Percentiles rank a stretch among this genome's conserved stretches.
Evolutionary conservation across 2,329 filamentous ascomycete species (phyloP).

Genomic region (Aspergillus ochraceus): DNA sequence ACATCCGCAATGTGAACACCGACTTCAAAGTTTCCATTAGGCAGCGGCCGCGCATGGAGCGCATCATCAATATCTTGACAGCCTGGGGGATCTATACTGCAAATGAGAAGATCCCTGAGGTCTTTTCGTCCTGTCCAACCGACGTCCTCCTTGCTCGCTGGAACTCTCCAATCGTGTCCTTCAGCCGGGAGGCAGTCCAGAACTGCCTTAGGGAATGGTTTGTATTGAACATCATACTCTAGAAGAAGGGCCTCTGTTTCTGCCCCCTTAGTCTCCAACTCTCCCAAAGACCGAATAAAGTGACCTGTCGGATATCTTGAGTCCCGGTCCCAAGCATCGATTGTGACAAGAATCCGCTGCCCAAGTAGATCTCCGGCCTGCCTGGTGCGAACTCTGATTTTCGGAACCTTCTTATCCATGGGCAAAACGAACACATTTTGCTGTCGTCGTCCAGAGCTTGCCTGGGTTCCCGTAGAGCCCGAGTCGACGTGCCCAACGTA

Average conservation of each 20-base stretch:
- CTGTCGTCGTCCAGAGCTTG: slow-evolving; percentile 76
- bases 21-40: slow-evolving; percentile 93
- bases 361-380: slow-evolving; percentile 87
- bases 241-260: slow-evolving; percentile 93
- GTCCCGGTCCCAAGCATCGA: slow-evolving; percentile 93
- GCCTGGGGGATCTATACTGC: slow-evolving; percentile 93
- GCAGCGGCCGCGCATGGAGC: slow-evolving; percentile 77
- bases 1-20: slow-evolving; percentile 99
- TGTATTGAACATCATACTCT: slow-evolving; percentile 96
- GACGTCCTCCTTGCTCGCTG: slow-evolving; percentile 72
- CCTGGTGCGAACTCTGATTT: slow-evolving; percentile 87
- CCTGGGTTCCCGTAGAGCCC: slow-evolving; percentile 72
- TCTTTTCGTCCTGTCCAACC: slow-evolving; percentile 87
- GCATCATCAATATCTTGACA: slow-evolving; percentile 99
- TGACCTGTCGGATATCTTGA: slow-evolving; percentile 91
- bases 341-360: slow-evolving; percentile 87
- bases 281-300: slow-evolving; percentile 88
- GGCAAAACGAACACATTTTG: slow-evolving; percentile 93
- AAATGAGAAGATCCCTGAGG: slow-evolving; percentile 81
- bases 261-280: slow-evolving; percentile 94
- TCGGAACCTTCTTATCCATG: slow-evolving; percentile 97
- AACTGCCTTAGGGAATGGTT: slow-evolving; percentile 93
- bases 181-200: slow-evolving; percentile 88
- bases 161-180: slow-evolving; percentile 92
- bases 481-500: slow-evolving; percentile 95